Evolutionary conservation across 306 rosid species (phyloP).

Genomic region (Neltuma alba): DNA sequence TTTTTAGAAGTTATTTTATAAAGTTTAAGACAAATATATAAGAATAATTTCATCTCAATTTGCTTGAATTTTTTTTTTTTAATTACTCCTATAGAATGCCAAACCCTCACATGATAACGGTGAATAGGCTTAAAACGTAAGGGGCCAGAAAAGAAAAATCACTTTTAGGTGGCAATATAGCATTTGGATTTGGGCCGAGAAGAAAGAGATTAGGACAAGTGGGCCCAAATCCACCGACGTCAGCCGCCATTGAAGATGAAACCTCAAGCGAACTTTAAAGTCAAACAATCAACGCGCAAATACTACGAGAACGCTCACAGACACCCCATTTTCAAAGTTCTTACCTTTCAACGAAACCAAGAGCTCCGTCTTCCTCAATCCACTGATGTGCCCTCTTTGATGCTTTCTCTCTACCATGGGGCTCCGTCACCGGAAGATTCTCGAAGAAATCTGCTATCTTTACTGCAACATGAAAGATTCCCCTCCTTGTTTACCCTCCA

Average conservation of each 20-base stretch:
- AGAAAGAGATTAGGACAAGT: neutral
- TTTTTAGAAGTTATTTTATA: no score
- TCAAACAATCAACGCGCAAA: constrained; percentile 9
- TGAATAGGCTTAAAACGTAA: no score
- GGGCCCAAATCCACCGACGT: constrained; percentile 10
- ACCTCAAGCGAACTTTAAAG: neutral
- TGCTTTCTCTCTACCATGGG: constrained; percentile 42
- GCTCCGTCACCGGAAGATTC: constrained; percentile 35
- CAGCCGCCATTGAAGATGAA: neutral
- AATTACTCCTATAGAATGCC: no score
- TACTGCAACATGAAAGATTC: neutral
- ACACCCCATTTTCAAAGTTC: neutral
- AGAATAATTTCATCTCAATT: no score
- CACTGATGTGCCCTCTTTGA: constrained; percentile 10
- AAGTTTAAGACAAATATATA: no score
- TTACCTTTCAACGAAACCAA: neutral
- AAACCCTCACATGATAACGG: no score
- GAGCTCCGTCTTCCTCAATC: neutral
- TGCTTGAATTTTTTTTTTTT: no score
- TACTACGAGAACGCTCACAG: neutral
- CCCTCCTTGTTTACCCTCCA: neutral
- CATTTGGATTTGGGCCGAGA: neutral
- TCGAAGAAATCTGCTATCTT: neutral
- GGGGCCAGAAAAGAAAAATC: no score
- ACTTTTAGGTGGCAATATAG: neutral